Base-by-base conservation (phyloP, 2,329 filamentous ascomycete genomes). In the Hypoxylon sp. region DNA sequence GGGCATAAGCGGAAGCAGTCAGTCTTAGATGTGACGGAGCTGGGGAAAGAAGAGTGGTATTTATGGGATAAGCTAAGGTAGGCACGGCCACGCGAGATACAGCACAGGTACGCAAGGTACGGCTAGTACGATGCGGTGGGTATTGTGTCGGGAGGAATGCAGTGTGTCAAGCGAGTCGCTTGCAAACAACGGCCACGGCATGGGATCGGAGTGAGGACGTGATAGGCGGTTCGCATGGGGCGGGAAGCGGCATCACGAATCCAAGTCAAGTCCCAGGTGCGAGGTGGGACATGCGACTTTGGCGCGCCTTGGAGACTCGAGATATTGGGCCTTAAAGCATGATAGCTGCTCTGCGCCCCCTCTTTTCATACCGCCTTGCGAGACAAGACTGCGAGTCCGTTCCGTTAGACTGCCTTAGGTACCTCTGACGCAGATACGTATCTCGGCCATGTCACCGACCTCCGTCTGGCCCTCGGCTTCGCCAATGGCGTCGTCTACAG, bases 241-340 rank as follows among this genome's bases (percentile, higher is more conserved):
- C 61, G 58, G 54, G 58, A 61, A 58, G 48, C 58, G 48, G 48
- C 61, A 63, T 63, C 47, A 48, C 29, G 45, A 57, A 55, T 63
- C 48, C 52, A 57, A 62, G 51, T 57, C 51, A 62, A 33, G 52
- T 18, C 18, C 29, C 10, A 21, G n/a, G 17, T 50, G 23, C 24
- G 24, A 45, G n/a, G 31, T 17, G 31, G n/a, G n/a, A 17, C n/a
- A n/a, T 41, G n/a, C 10, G 17, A 20, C 10, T n/a, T n/a, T 33
- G 29, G 11, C 10, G n/a, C n/a, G n/a, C 15, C 56, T 60, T 57
- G 41, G 56, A n/a, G 56, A 45, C 37, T 60, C 54, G 56, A 57
- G 56, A 47, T 48, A 53, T 59, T 59, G 31, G 15, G 23, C 20
- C 35, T 35, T 35, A 35, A 35, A 35, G 31, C 31, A 35, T 35